A percentile compares a stretch with the other conserved stretches of the same genome.
Evolutionary conservation across 305 asterid genomes (phyloP).

Genomic region (Solanum hybrid): DNA sequence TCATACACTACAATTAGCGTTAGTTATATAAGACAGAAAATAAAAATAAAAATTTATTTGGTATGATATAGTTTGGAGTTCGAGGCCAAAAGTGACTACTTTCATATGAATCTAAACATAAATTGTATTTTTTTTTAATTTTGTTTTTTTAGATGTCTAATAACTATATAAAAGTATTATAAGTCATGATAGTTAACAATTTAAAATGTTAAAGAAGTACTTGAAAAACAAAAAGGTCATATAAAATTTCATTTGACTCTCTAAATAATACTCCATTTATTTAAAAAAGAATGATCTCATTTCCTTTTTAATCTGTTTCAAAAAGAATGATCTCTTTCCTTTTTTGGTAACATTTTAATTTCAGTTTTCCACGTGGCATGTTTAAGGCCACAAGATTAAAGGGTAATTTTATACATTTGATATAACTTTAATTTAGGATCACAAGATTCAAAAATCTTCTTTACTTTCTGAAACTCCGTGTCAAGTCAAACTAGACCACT

Average conservation of each 20-base stretch:
- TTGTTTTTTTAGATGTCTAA: neutral
- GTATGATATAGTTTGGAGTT: neutral
- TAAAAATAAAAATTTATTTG: neutral
- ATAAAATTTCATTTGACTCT: neutral
- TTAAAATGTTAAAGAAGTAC: neutral
- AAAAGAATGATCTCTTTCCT: too few species aligned
- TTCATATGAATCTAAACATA: neutral
- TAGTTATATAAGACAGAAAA: neutral
- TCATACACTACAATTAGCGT: neutral
- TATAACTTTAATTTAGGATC: too few species aligned
- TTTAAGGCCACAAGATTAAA: too few species aligned
- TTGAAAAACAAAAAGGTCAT: neutral
- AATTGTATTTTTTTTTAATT: neutral
- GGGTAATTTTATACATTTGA: too few species aligned
- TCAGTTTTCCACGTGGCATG: too few species aligned
- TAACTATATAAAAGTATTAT: neutral
- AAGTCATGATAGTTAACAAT: neutral
- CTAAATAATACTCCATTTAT: neutral
- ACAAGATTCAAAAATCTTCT: too few species aligned
- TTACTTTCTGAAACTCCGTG: too few species aligned
- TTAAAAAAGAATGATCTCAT: too few species aligned
- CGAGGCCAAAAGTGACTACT: neutral
- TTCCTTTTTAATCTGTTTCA: too few species aligned
- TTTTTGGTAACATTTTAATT: too few species aligned
- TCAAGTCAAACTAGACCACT: too few species aligned